phyloP scores from a whole-genome alignment of 2,329 filamentous ascomycete genomes.

The Pyrenophora seminiperda region DNA sequence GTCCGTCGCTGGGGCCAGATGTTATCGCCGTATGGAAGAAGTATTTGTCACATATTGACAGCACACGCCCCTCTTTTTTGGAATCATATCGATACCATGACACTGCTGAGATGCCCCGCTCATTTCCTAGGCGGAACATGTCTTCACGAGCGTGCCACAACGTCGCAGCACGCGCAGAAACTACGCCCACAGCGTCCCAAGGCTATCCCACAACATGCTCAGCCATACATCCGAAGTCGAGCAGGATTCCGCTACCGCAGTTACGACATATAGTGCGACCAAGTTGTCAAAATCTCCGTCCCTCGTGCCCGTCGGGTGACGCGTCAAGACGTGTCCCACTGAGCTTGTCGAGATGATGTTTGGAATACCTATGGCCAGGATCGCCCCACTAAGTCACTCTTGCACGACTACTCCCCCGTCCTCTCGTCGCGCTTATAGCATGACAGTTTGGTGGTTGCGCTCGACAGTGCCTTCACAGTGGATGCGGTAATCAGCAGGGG shows the following conservation, averaged over 20 bases:
- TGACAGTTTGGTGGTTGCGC: neutral
- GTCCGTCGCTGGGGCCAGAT: no score
- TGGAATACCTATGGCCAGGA: conserved; percentile 4
- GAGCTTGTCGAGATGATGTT: conserved; percentile 2
- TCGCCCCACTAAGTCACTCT: neutral
- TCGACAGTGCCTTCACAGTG: neutral
- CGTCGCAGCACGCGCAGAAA: conserved; percentile 3
- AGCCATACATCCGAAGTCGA: conserved; percentile 4
- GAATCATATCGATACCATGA: no score
- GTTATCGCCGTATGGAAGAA: no score
- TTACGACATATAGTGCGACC: conserved; percentile 24
- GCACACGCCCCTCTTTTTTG: no score
- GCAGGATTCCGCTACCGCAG: neutral
- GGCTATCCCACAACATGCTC: conserved; percentile 7
- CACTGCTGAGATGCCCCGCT: neutral
- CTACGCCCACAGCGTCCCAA: conserved; percentile 2
- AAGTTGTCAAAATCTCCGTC: conserved; percentile 34
- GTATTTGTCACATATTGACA: no score
- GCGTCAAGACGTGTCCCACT: conserved; percentile 6
- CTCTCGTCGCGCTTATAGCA: conserved; percentile 1
- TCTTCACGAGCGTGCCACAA: conserved; percentile 5
- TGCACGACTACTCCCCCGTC: conserved; percentile 9
- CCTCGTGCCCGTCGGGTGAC: conserved; percentile 15
- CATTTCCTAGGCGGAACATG: neutral
- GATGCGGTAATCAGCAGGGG: conserved; percentile 8